Conservation (phyloP, 2,329 filamentous ascomycete species). For the Colletotrichum sp. region DNA sequence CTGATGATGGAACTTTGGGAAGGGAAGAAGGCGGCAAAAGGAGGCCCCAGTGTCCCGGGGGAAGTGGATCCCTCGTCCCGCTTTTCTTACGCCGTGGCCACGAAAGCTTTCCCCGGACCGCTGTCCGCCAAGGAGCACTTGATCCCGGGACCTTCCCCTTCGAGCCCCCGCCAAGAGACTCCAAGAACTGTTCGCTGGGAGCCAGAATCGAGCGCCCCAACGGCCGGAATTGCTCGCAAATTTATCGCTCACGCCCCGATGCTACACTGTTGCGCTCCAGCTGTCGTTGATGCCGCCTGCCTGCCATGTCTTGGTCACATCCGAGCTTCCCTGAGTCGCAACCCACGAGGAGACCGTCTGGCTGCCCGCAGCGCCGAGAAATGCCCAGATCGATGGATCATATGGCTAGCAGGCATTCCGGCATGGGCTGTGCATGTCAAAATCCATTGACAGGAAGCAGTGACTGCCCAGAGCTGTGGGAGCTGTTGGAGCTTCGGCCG, state of each 20-base stretch:
- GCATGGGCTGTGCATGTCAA: neutral
- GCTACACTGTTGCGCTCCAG: neutral
- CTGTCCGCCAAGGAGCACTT: constrained; percentile 12
- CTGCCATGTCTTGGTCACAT: neutral
- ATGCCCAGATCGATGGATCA: constrained; percentile 6
- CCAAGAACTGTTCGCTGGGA: neutral
- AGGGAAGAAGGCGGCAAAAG: neutral
- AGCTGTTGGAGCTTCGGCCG: neutral
- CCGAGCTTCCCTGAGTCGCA: neutral
- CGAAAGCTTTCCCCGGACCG: constrained; percentile 18
- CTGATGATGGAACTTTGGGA: neutral
- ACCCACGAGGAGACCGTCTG: neutral
- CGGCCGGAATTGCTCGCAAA: neutral
- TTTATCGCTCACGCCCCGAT: constrained; percentile 6
- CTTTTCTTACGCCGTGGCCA: neutral
- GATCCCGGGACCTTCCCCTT: constrained; percentile 20
- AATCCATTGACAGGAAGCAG: neutral
- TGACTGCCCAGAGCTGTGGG: neutral
- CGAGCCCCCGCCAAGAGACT: constrained; percentile 11
- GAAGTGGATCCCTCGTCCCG: neutral
- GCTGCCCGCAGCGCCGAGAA: neutral
- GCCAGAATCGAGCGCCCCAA: neutral
- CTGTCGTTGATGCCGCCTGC: neutral
- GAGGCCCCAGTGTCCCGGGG: neutral
- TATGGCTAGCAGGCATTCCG: neutral